Percentiles rank a stretch among this genome's conserved stretches.
Evolutionary conservation across 2,329 filamentous ascomycete genomes (phyloP).

Genomic region (Monosporascus sp.): DNA sequence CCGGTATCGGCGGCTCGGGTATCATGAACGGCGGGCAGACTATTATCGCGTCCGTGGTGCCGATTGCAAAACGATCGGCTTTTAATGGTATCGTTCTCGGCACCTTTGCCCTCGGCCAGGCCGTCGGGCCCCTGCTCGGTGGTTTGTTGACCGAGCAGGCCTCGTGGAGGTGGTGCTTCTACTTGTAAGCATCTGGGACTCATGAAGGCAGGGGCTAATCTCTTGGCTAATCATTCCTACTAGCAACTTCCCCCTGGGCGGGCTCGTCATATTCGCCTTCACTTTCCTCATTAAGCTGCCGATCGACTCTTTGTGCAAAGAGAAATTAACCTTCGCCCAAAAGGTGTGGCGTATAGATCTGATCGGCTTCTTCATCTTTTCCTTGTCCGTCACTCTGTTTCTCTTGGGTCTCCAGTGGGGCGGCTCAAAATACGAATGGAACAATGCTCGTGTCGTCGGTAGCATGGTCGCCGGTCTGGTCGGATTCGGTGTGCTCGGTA

Average conservation of each 20-base stretch:
- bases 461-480: slow-evolving; percentile 30
- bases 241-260: slow-evolving; percentile 18
- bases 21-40: slow-evolving; percentile 17
- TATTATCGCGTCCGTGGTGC: slow-evolving; percentile 15
- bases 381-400: slow-evolving; percentile 34
- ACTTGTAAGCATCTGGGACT: slow-evolving; percentile 8
- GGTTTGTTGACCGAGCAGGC: slow-evolving; percentile 14
- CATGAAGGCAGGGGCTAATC: neutral
- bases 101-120: slow-evolving; percentile 14
- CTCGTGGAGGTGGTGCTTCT: slow-evolving; percentile 19
- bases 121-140: slow-evolving; percentile 15
- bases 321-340: slow-evolving; percentile 6
- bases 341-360: slow-evolving; percentile 20
- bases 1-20: slow-evolving; percentile 16
- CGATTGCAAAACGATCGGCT: slow-evolving; percentile 15
- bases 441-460: slow-evolving; percentile 28
- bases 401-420: slow-evolving; percentile 42
- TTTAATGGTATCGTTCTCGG: slow-evolving; percentile 15
- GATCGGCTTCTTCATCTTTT: slow-evolving; percentile 22
- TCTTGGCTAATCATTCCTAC: neutral
- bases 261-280: slow-evolving; percentile 12
- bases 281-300: slow-evolving; percentile 13
- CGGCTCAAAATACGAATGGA: slow-evolving; percentile 33
- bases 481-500: slow-evolving; percentile 23
- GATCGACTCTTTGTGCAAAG: slow-evolving; percentile 5